phyloP scores from a whole-genome alignment of 1,284 basidiomycete genomes.

The Gomphus sp. region DNA sequence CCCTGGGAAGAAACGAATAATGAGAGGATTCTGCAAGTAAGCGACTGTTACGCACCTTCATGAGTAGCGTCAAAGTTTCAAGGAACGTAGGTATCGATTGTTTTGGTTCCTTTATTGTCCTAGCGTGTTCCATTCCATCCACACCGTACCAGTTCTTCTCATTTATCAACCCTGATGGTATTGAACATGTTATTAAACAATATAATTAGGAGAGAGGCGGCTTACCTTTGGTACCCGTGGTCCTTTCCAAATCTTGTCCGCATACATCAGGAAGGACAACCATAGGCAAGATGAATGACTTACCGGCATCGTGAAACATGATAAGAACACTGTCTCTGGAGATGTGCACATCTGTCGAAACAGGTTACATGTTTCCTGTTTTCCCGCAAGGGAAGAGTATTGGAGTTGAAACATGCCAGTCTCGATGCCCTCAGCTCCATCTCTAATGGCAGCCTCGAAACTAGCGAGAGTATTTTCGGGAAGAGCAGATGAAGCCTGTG shows the following conservation, averaged over 20 bases:
- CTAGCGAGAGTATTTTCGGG: conserved; percentile 91
- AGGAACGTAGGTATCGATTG: conserved; percentile 85
- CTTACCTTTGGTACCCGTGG: conserved; percentile 57
- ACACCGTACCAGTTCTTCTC: conserved; percentile 65
- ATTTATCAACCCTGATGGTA: conserved; percentile 48
- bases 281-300: conserved; percentile 20
- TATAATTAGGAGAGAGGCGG: conserved; percentile 15
- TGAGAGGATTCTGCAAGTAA: conserved; percentile 8
- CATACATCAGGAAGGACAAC: not conserved
- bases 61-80: conserved; percentile 74
- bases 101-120: conserved; percentile 73
- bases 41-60: conserved; percentile 43
- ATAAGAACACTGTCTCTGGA: conserved; percentile 84
- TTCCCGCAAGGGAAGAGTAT: conserved; percentile 23
- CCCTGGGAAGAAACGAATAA: conserved; percentile 35
- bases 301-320: conserved; percentile 93
- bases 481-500: conserved; percentile 74
- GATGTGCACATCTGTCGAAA: conserved; percentile 85
- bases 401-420: conserved; percentile 34
- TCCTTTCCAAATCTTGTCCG: conserved; percentile 49
- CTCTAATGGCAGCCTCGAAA: conserved; percentile 87
- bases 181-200: conserved; percentile 10
- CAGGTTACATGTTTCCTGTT: conserved; percentile 38
- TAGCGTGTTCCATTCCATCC: conserved; percentile 74
- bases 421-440: conserved; percentile 94